Conservation (phyloP, 768 basidiomycete species). For the Pleurotus ostreatus region DNA sequence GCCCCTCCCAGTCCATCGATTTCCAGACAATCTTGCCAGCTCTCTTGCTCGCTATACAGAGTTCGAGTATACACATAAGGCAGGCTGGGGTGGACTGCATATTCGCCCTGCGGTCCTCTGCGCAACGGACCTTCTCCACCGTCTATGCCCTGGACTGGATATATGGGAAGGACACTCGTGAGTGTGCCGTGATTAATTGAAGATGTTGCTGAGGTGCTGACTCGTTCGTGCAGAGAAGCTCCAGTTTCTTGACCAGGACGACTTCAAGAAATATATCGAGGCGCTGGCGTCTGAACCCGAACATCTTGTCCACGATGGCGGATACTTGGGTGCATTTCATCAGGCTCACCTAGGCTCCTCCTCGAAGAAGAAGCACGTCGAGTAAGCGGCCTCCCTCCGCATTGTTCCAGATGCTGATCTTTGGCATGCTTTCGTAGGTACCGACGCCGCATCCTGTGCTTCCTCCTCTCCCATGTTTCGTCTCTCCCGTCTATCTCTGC, state of each 20-base stretch:
- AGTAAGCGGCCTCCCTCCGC: constrained; percentile 34
- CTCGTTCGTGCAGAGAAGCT: constrained; percentile 32
- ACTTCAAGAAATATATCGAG: constrained; percentile 55
- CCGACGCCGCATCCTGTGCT: constrained; percentile 70
- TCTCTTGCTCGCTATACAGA: constrained; percentile 58
- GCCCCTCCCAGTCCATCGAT: constrained; percentile 45
- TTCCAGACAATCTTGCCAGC: constrained; percentile 79
- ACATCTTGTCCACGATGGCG: constrained; percentile 56
- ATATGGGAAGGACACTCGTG: constrained; percentile 61
- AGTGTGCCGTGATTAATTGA: constrained; percentile 16
- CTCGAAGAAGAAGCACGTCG: constrained; percentile 52
- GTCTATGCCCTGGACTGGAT: constrained; percentile 74
- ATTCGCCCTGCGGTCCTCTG: constrained; percentile 35
- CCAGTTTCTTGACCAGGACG: constrained; percentile 67
- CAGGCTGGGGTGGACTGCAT: constrained; percentile 56
- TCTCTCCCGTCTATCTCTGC: constrained; percentile 45
- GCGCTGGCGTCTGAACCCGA: constrained; percentile 46
- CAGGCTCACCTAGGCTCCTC: constrained; percentile 45
- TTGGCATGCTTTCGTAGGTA: constrained; percentile 39
- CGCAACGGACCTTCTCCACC: constrained; percentile 39
- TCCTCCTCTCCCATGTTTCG: constrained; percentile 74
- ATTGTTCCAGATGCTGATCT: background rate
- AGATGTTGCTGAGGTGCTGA: too few relatives aligned
- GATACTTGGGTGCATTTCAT: constrained; percentile 58
- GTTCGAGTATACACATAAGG: constrained; percentile 36